Evolutionary conservation across 257 asterid genomes (phyloP).

Genomic region (Scutellaria barbata): DNA sequence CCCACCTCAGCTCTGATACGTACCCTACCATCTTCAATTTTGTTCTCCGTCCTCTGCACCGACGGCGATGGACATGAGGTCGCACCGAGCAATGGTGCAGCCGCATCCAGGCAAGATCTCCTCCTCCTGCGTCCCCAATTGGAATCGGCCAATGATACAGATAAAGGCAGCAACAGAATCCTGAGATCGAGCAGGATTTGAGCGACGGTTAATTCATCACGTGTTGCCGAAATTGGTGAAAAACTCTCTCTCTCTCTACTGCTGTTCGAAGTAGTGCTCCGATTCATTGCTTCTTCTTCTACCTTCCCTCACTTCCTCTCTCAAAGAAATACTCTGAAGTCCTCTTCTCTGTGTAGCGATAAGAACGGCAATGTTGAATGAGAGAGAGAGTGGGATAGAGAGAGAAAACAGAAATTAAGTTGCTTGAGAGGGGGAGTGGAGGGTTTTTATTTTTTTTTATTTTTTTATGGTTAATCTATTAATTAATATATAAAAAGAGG

Average conservation of each 20-base stretch:
- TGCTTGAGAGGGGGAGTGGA: constrained; percentile 18
- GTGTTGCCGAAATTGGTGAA: constrained; percentile 22
- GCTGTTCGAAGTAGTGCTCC: neutral
- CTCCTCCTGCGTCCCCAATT: constrained; percentile 43
- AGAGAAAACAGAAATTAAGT: neutral
- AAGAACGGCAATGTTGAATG: constrained; percentile 32
- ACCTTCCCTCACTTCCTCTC: neutral
- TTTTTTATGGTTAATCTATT: too few relatives aligned
- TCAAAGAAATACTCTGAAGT: neutral
- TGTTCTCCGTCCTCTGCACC: neutral
- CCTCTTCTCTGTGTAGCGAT: neutral
- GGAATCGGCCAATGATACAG: constrained; percentile 25
- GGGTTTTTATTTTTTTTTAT: too few relatives aligned
- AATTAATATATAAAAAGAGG: too few relatives aligned
- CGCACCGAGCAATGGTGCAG: constrained; percentile 13
- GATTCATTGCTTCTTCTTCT: constrained; percentile 33
- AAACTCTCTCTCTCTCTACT: constrained; percentile 8
- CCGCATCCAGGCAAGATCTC: constrained; percentile 49
- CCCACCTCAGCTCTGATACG: neutral
- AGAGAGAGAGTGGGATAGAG: constrained; percentile 2
- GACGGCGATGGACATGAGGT: constrained; percentile 16
- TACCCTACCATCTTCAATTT: constrained; percentile 13
- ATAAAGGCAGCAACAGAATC: neutral
- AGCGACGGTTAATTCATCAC: constrained; percentile 49
- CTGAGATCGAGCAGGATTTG: constrained; percentile 52